phyloP scores from a whole-genome alignment of 306 rosid species.

The Geum urbanum region DNA sequence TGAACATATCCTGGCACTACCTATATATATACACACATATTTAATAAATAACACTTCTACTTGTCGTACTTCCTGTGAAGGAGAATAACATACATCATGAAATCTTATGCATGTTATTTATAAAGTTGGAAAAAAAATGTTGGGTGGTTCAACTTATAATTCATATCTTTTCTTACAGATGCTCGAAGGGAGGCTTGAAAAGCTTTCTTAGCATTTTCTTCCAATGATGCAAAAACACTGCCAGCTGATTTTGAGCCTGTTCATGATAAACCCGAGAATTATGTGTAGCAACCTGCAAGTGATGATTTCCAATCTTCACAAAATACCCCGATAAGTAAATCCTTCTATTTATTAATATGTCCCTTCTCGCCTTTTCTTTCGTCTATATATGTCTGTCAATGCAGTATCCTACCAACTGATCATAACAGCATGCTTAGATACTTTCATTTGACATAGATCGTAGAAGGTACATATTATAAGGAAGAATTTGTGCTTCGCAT shows the following conservation, averaged over 20 bases:
- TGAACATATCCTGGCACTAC: neutral
- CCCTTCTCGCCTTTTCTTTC: neutral
- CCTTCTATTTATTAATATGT: neutral
- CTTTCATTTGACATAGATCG: neutral
- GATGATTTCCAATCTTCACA: conserved; percentile 52
- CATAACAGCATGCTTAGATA: neutral
- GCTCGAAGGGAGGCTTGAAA: conserved; percentile 84
- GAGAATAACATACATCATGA: neutral
- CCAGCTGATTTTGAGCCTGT: conserved; percentile 38
- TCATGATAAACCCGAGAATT: conserved; percentile 32
- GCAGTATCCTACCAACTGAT: neutral
- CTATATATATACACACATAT: neutral
- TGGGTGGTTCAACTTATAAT: neutral
- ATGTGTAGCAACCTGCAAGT: conserved; percentile 40
- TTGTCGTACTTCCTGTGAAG: neutral
- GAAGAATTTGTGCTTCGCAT: conserved; percentile 6
- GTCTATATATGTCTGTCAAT: neutral
- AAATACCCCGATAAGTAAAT: conserved; percentile 68
- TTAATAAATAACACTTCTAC: too few relatives aligned
- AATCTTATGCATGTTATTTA: neutral
- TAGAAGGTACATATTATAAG: neutral
- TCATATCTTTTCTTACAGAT: conserved; percentile 37
- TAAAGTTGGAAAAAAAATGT: neutral
- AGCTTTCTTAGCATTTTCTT: conserved; percentile 85
- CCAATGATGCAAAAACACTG: conserved; percentile 45